Evolutionary conservation across 2,329 filamentous ascomycete genomes (phyloP), one percentile per base, ranked within the genome.

Genomic region (Verticillium nonalfalfae): DNA sequence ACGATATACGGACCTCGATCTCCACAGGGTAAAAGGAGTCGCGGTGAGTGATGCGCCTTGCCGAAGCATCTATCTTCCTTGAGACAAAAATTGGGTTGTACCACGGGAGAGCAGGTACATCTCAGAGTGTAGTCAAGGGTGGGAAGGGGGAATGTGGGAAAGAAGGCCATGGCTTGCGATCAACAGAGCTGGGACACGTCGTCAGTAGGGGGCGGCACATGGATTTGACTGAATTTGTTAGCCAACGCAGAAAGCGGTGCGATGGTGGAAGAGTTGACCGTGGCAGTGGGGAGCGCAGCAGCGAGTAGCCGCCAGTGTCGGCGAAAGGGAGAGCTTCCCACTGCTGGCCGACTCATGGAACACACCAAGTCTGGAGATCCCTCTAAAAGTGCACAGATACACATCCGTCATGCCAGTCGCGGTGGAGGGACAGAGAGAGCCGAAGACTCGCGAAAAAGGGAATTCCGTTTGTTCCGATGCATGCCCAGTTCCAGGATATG

Each of bases 341-440:
- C 45, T 52, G 45, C 45, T 52, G 45, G 45, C n/a, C 9, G 18
- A 52, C 45, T 21, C 54, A 56, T 26, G 26, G 13, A 13, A 56
- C 7, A 56, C 54, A 9, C 54, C 26, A 15, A 31, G 26, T 56
- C 26, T 13, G 54, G 54, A 35, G 13, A 56, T 56, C 54, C 64
- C 63, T 65, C 63, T 62, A 60, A 64, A 65, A 65, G 63, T 62
- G 64, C 58, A 60, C 63, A 62, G 62, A 60, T 61, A 63, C 62
- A 60, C 56, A 62, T 52, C 62, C 62, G 54, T 56, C 54, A 59
- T 65, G 63, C 62, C 63, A 56, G 63, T 60, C 62, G 63, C 63
- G 63, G 62, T 59, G 59, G 18, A 7, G 45, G n/a, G 45, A 21
- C 9, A 21, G 45, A 52, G 45, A 52, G 52, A 56, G 54, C 63